Evolutionary conservation across 1,139 yeast species (phyloP).

Genomic region (Citeromyces hawaiiensis): DNA sequence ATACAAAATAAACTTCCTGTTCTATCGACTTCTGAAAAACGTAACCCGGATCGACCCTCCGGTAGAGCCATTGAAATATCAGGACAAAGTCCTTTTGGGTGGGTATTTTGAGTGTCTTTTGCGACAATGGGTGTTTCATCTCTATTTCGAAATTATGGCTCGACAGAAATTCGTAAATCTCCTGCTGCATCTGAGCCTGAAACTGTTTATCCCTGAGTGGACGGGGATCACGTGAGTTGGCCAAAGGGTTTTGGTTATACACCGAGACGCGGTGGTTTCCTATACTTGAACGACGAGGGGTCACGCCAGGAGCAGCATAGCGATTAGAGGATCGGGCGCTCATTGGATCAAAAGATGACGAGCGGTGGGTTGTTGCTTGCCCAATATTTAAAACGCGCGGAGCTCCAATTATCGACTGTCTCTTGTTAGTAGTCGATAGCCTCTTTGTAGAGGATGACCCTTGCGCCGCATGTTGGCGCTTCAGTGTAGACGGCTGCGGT

Average conservation of each 20-base stretch:
- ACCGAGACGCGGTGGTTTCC: conserved; percentile 1
- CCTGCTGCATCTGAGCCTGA: conserved; percentile 52
- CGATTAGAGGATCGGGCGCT: not conserved
- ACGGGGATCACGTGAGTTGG: conserved; percentile 38
- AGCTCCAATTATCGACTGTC: conserved; percentile 4
- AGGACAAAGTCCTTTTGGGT: conserved; percentile 78
- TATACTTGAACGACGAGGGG: conserved; percentile 1
- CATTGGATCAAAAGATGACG: not conserved
- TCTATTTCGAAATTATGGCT: conserved; percentile 59
- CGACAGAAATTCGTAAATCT: conserved; percentile 50
- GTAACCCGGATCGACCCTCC: conserved; percentile 68
- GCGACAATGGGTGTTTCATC: conserved; percentile 56
- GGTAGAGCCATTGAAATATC: conserved; percentile 71
- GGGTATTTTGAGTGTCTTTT: conserved; percentile 58
- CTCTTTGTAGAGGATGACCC: not conserved
- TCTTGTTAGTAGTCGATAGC: conserved; percentile 2
- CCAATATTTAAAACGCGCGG: conserved; percentile 4
- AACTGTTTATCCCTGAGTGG: conserved; percentile 66
- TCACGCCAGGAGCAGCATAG: not conserved
- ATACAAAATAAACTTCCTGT: conserved; percentile 56
- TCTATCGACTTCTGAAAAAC: conserved; percentile 58
- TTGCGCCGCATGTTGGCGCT: not conserved
- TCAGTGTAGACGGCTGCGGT: conserved; percentile 2
- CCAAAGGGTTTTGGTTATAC: not conserved
- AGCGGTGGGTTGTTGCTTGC: conserved; percentile 3